A percentile compares a stretch with the other conserved stretches of the same genome.
These are phyloP conservation scores for Theileria equi DNA, from an alignment of 169 alveolate genomes.

Conservation along the genomic window DNA sequence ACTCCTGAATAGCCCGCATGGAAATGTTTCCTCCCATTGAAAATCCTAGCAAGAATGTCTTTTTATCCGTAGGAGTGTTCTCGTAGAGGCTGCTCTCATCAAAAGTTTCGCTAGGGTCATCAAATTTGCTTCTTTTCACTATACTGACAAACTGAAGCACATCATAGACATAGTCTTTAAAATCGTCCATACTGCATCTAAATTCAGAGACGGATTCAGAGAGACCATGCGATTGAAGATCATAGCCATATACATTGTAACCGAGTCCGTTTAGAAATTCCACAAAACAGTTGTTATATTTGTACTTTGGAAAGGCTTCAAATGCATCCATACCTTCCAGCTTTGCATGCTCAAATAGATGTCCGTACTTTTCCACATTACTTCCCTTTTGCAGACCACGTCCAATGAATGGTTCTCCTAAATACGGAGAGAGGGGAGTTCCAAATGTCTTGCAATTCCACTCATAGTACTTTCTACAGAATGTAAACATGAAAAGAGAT, in stretches of 20 bases:
- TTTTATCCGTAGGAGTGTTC: too few relatives aligned
- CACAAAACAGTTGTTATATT: slow-evolving; percentile 40
- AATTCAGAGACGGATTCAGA: slow-evolving; percentile 42
- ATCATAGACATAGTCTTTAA: slow-evolving; percentile 57
- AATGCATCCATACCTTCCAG: slow-evolving; percentile 27
- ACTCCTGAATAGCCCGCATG: slow-evolving; percentile 5
- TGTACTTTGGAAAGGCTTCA: slow-evolving; percentile 19
- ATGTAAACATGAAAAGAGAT: too few relatives aligned
- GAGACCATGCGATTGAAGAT: slow-evolving; percentile 58
- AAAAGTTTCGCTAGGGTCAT: neutral
- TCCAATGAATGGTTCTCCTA: too few relatives aligned
- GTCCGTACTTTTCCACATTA: too few relatives aligned
- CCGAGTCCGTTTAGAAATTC: slow-evolving; percentile 53
- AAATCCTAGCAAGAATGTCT: slow-evolving; percentile 59
- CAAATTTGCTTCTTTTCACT: slow-evolving; percentile 10
- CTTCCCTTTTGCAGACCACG: too few relatives aligned
- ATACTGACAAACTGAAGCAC: slow-evolving; percentile 50
- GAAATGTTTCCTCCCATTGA: slow-evolving; percentile 78
- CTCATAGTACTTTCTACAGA: too few relatives aligned
- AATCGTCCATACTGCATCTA: slow-evolving; percentile 12
- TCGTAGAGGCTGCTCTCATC: too few relatives aligned
- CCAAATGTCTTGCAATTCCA: too few relatives aligned
- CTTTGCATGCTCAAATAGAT: slow-evolving; percentile 3
- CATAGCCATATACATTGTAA: slow-evolving; percentile 55
- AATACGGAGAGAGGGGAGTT: too few relatives aligned